A percentile compares a stretch with the other conserved stretches of the same genome.
These are phyloP conservation scores for Hyphodiscus sp. DNA, from an alignment of 2,329 filamentous ascomycete genomes.

Conservation along the genomic window DNA sequence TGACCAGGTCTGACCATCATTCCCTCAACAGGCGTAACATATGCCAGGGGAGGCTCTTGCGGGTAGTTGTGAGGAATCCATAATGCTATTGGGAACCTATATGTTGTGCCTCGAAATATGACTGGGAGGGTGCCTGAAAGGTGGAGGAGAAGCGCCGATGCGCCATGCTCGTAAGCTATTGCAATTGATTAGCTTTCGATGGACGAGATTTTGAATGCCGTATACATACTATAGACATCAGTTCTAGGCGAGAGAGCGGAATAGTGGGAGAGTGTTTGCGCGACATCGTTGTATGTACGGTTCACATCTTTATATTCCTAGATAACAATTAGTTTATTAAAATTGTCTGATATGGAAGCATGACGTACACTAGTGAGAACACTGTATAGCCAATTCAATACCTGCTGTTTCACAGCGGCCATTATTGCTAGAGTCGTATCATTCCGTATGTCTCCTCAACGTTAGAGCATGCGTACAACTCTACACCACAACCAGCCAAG, in stretches of 20 bases:
- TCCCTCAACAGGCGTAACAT: slow-evolving; percentile 79
- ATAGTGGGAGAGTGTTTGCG: slow-evolving; percentile 71
- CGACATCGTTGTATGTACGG: slow-evolving; percentile 86
- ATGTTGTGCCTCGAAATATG: slow-evolving; percentile 78
- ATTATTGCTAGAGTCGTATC: slow-evolving; percentile 17
- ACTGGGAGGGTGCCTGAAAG: slow-evolving; percentile 88
- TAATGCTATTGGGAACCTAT: slow-evolving; percentile 85
- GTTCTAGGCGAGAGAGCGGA: slow-evolving; percentile 78
- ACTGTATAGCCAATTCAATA: slow-evolving; percentile 93
- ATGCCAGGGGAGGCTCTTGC: slow-evolving; percentile 74
- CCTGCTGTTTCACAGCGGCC: slow-evolving; percentile 73
- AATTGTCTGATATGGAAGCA: not conserved
- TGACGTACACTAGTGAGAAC: slow-evolving; percentile 66
- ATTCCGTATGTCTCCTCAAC: not conserved
- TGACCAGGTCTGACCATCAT: slow-evolving; percentile 91
- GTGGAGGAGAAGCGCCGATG: slow-evolving; percentile 78
- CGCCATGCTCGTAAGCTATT: slow-evolving; percentile 80
- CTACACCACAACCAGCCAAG: not conserved
- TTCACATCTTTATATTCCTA: slow-evolving; percentile 94
- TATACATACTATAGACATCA: slow-evolving; percentile 79
- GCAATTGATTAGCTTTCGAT: slow-evolving; percentile 20
- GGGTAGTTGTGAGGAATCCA: slow-evolving; percentile 94
- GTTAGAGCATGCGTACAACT: slow-evolving; percentile 6
- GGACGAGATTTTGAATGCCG: not conserved
- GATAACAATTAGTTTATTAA: not conserved